Evolutionary conservation across 2,329 filamentous ascomycete species (phyloP).

Genomic region (Cryoendolithus antarcticus): DNA sequence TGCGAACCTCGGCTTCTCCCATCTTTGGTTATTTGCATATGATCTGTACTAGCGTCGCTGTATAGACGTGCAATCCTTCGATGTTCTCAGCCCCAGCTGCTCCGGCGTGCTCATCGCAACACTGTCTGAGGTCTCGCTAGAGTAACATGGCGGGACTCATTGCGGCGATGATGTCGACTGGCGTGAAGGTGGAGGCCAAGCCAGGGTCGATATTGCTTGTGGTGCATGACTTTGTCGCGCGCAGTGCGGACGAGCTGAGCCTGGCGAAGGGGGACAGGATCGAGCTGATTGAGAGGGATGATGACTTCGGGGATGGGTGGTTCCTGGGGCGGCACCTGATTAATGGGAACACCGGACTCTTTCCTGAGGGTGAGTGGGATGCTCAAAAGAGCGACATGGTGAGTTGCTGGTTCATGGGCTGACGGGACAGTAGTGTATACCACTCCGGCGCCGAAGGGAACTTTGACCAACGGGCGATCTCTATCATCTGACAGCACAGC

Average conservation of each 20-base stretch:
- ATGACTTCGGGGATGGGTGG: constrained; percentile 75
- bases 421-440: constrained; percentile 22
- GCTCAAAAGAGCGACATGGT: constrained; percentile 1
- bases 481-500: too few species aligned
- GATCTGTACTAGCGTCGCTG: too few species aligned
- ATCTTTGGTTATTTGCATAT: too few species aligned
- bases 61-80: too few species aligned
- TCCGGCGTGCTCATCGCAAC: too few species aligned
- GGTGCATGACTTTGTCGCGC: constrained; percentile 79
- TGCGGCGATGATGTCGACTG: too few species aligned
- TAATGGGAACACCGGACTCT: constrained; percentile 64
- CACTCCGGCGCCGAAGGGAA: constrained; percentile 25
- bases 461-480: constrained; percentile 11
- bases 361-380: constrained; percentile 56
- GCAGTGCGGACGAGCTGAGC: constrained; percentile 86
- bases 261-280: constrained; percentile 74
- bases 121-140: too few species aligned
- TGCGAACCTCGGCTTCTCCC: neutral
- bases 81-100: too few species aligned
- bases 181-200: constrained; percentile 12
- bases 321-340: constrained; percentile 63
- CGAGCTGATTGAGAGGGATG: constrained; percentile 71
- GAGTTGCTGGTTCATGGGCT: neutral
- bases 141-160: too few species aligned
- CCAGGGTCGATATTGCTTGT: constrained; percentile 44